Evolutionary conservation across 805 yeast genomes (phyloP).

Genomic region (Candida caryicola): DNA sequence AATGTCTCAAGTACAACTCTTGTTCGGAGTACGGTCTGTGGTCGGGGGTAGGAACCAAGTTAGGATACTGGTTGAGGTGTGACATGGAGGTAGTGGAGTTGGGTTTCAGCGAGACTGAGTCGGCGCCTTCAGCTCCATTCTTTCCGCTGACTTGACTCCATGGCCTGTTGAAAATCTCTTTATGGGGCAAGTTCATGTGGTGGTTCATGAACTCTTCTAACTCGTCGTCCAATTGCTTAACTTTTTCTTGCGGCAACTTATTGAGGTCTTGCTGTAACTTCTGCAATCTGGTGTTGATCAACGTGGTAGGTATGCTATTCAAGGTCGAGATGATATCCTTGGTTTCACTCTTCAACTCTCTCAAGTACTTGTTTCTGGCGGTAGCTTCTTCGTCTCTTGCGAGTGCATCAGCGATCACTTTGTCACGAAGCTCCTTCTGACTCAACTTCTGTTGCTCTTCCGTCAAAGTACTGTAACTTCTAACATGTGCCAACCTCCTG

Average conservation of each 20-base stretch:
- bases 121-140: conserved; percentile 7
- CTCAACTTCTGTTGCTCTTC: conserved; percentile 9
- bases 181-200: conserved; percentile 31
- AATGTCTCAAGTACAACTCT: conserved; percentile 73
- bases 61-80: conserved; percentile 48
- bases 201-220: conserved; percentile 36
- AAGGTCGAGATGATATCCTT: conserved; percentile 27
- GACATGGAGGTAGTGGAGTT: conserved; percentile 33
- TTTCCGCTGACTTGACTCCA: conserved; percentile 20
- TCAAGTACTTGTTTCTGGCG: conserved; percentile 31
- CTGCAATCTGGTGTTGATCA: conserved; percentile 27
- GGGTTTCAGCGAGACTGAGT: conserved; percentile 15
- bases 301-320: conserved; percentile 32
- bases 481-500: background rate
- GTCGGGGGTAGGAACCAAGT: conserved; percentile 56
- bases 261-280: conserved; percentile 31
- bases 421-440: conserved; percentile 36
- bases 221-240: conserved; percentile 39
- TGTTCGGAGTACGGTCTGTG: conserved; percentile 70
- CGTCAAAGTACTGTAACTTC: conserved; percentile 1
- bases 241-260: conserved; percentile 28
- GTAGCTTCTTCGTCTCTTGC: conserved; percentile 42
- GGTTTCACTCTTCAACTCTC: conserved; percentile 30
- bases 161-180: conserved; percentile 30
- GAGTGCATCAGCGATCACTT: conserved; percentile 42